Conservation (phyloP, 805 yeast genomes). For the Torulaspora microellipsoides region DNA sequence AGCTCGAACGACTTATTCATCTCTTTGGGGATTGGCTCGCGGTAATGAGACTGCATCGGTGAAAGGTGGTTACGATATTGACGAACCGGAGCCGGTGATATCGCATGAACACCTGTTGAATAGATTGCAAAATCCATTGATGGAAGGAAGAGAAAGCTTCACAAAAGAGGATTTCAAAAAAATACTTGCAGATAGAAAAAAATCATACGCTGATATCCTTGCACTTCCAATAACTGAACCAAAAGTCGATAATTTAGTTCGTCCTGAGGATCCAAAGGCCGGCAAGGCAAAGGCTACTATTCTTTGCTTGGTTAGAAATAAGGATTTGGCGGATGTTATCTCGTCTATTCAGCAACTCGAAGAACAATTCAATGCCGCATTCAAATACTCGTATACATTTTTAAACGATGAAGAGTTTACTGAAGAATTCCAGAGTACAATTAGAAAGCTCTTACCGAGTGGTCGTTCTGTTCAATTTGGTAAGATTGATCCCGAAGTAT, state of each 20-base stretch:
- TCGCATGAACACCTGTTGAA: constrained; percentile 3
- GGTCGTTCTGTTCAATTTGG: constrained; percentile 46
- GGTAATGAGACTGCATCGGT: too few species aligned
- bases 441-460: constrained; percentile 39
- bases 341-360: constrained; percentile 60
- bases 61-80: neutral
- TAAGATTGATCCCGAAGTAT: constrained; percentile 39
- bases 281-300: constrained; percentile 69
- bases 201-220: constrained; percentile 38
- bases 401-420: constrained; percentile 67
- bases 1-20: constrained; percentile 2
- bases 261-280: constrained; percentile 25
- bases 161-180: constrained; percentile 9
- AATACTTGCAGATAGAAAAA: constrained; percentile 32
- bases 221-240: constrained; percentile 45
- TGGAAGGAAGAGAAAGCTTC: constrained; percentile 7
- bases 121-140: constrained; percentile 24
- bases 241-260: constrained; percentile 36
- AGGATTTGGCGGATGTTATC: constrained; percentile 48
- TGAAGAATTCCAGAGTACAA: constrained; percentile 46
- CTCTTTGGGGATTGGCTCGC: too few species aligned
- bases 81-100: neutral
- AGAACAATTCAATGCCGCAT: constrained; percentile 58
- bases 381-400: constrained; percentile 76
- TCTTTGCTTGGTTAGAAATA: constrained; percentile 64